Evolutionary conservation across 2,329 filamentous ascomycete genomes (phyloP).

Genomic region (Trichoderma cornu-damae): DNA sequence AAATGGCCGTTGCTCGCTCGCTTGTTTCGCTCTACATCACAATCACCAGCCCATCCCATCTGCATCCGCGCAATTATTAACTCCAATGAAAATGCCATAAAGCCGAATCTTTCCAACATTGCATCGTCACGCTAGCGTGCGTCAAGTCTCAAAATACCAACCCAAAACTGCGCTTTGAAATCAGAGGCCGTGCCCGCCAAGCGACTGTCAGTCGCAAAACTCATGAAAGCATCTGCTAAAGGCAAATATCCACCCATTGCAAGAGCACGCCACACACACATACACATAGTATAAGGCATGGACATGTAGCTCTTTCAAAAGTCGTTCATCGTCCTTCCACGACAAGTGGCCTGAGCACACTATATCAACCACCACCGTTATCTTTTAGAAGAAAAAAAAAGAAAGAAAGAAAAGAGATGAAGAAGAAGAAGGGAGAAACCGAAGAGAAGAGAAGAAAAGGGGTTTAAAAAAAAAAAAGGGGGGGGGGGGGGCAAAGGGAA

Average conservation of each 20-base stretch:
- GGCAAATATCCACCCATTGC: not conserved
- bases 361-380: not conserved
- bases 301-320: not conserved
- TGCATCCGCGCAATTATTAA: not conserved
- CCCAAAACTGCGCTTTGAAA: not conserved
- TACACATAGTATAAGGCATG: not conserved
- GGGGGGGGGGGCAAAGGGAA: not conserved
- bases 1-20: not conserved
- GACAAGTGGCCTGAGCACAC: not conserved
- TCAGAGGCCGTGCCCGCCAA: not conserved
- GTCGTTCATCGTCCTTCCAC: not conserved
- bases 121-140: not conserved
- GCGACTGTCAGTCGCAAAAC: not conserved
- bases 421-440: not conserved
- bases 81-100: not conserved
- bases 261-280: not conserved
- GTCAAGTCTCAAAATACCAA: constrained; percentile 1
- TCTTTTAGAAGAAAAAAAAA: not conserved
- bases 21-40: not conserved
- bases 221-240: not conserved
- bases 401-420: not conserved
- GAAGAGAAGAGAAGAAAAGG: not conserved
- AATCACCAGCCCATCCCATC: not conserved
- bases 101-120: not conserved
- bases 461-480: not conserved